A percentile compares a stretch with the other conserved stretches of the same genome.
phyloP scores from a whole-genome alignment of 2,329 filamentous ascomycete genomes.

The Phialemonium atrogriseum region DNA sequence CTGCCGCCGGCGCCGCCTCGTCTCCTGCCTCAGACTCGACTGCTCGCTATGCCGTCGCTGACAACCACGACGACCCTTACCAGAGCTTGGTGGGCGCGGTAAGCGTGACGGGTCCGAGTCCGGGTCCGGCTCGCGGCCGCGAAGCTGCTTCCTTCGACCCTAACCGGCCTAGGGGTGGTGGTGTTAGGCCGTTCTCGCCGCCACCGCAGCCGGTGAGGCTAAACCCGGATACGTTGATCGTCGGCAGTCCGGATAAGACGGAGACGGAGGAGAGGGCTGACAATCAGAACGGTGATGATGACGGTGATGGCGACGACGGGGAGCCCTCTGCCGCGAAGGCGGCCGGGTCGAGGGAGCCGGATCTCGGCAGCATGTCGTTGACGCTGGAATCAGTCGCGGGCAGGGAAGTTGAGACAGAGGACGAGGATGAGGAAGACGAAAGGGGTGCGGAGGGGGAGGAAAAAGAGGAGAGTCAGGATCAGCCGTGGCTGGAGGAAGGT shows the following conservation, averaged over 20 bases:
- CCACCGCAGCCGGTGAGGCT: constrained; percentile 30
- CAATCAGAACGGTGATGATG: constrained; percentile 9
- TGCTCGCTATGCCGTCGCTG: no score
- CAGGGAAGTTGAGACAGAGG: constrained; percentile 7
- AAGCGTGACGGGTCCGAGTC: constrained; percentile 17
- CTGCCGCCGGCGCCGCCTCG: no score
- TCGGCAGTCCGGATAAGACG: constrained; percentile 11
- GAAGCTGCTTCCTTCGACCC: constrained; percentile 49
- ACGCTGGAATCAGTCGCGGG: no score
- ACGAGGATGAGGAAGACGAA: constrained; percentile 7
- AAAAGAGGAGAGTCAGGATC: constrained; percentile 2
- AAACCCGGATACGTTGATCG: constrained; percentile 22
- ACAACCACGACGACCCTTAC: constrained; percentile 43
- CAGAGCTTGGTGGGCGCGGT: constrained; percentile 48
- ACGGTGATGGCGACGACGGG: constrained; percentile 8
- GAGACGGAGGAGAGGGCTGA: constrained; percentile 1
- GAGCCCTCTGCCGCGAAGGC: constrained; percentile 5
- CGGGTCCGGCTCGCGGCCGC: constrained; percentile 9
- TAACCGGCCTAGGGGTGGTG: constrained; percentile 37
- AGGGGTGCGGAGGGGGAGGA: background rate
- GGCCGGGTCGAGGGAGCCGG: background rate
- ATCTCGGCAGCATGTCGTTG: no score
- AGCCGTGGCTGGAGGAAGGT: constrained; percentile 15
- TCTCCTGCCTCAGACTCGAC: no score
- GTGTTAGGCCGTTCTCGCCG: constrained; percentile 52